Evolutionary conservation across 176 grass and related monocot species (phyloP).

Genomic region (Stipa capillata): DNA sequence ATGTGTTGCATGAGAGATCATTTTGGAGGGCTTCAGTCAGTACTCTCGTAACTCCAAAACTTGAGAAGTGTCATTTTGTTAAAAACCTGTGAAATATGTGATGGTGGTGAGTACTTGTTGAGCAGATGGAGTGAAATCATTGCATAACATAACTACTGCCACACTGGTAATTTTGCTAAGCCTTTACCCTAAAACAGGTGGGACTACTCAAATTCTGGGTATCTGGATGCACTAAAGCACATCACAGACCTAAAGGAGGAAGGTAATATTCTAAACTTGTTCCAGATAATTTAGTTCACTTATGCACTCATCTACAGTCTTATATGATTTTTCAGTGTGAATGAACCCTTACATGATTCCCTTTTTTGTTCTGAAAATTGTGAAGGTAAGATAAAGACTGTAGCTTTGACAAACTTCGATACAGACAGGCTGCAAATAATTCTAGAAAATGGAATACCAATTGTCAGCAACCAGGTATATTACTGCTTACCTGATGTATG

Average conservation of each 20-base stretch:
- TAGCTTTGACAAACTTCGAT: slow-evolving; percentile 77
- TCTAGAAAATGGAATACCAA: slow-evolving; percentile 82
- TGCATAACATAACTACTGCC: neutral
- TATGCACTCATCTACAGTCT: neutral
- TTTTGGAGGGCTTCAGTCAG: neutral
- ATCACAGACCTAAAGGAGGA: slow-evolving; percentile 92
- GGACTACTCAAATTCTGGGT: slow-evolving; percentile 93
- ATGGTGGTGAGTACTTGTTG: neutral
- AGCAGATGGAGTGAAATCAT: neutral
- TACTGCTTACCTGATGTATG: neutral
- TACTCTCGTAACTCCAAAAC: neutral
- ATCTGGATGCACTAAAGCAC: slow-evolving; percentile 91
- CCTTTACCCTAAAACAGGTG: slow-evolving; percentile 47
- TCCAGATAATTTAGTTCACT: neutral
- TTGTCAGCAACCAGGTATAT: slow-evolving; percentile 91
- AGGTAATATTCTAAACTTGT: slow-evolving; percentile 35
- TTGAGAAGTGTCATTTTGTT: neutral
- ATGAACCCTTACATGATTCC: neutral
- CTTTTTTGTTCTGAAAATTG: slow-evolving; percentile 1
- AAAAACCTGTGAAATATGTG: neutral
- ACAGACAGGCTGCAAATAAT: slow-evolving; percentile 76
- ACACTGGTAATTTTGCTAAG: neutral
- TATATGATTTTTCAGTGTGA: neutral
- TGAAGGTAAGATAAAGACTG: slow-evolving; percentile 76
- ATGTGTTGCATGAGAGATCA: neutral